These are phyloP conservation scores for Hypoxylon crocopeplum DNA, from an alignment of 495 filamentous ascomycete species.

Conservation along the genomic window DNA sequence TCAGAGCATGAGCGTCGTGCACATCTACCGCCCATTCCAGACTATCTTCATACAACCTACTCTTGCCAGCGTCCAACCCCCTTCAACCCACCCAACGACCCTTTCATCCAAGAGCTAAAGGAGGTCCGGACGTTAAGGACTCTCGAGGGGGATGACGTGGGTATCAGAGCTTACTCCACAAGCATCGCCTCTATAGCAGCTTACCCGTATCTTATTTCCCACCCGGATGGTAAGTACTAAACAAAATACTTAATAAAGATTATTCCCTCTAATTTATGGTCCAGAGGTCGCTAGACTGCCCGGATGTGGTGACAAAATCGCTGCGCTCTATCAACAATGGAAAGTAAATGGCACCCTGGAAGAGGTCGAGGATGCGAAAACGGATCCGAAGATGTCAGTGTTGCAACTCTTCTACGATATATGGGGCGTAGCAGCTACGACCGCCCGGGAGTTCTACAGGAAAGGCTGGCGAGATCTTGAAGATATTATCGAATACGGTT, in stretches of 20 bases:
- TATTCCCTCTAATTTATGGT: conserved; percentile 45
- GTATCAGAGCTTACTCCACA: conserved; percentile 86
- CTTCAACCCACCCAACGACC: conserved; percentile 70
- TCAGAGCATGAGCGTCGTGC: conserved; percentile 68
- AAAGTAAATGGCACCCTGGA: conserved; percentile 61
- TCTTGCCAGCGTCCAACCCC: conserved; percentile 84
- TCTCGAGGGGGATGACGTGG: conserved; percentile 76
- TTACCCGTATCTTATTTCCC: conserved; percentile 66
- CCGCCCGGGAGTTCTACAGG: conserved; percentile 84
- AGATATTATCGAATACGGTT: conserved; percentile 84
- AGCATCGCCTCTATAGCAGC: conserved; percentile 83
- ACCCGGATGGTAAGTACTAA: conserved; percentile 40
- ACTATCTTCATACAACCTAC: conserved; percentile 75
- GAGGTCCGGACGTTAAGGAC: conserved; percentile 75
- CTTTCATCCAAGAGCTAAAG: conserved; percentile 76
- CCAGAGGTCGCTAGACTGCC: conserved; percentile 75
- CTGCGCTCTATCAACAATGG: conserved; percentile 79
- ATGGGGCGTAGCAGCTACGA: conserved; percentile 88
- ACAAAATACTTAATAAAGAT: background rate
- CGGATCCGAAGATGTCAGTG: conserved; percentile 66
- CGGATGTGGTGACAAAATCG: conserved; percentile 82
- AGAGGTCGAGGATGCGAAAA: conserved; percentile 69
- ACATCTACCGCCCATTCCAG: conserved; percentile 65
- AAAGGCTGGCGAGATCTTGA: conserved; percentile 75
- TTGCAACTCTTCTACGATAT: conserved; percentile 78